Evolutionary conservation across 2,329 filamentous ascomycete genomes (phyloP), one percentile per base, ranked within the genome.

Genomic region (Sporothrix curviconia): DNA sequence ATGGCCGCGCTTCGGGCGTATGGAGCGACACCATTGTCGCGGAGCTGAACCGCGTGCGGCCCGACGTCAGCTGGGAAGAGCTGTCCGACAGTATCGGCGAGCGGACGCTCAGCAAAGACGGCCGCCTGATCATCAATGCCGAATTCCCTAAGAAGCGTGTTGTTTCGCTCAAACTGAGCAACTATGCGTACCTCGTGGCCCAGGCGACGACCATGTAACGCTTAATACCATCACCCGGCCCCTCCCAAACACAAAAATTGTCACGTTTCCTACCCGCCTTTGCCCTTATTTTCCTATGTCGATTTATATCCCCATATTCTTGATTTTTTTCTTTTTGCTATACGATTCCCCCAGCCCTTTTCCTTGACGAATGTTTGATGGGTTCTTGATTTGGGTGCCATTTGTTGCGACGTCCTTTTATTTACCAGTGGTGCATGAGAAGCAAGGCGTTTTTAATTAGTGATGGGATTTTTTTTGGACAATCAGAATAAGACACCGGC

Each of bases 21-120:
- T 91, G 87, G 87, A 90, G 83, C 66, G 81, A 86, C 8, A 68
- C 73, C 7, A 89, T 90, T 46, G 72, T 90, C 9, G 72, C 78
- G 24, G 78, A 82, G 58, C 77, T 91, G 55, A 74, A 76, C 32
- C 73, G 75, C 37, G 77, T 81, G 12, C 79, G 86, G 6, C 85
- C 86, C 0, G 69, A 73, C 1, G 78, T 79, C 3, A 71, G 73
- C 1, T 90, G 85, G 64, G 74, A 80, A 43, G 81, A 87, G 63
- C 75, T 89, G 56, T 76, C 79, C 12, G 84, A 89, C 55, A 82
- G 78, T 2, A 84, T 89, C 59, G 82, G 82, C 43, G 80, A 82
- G 61, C 74, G 83, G 9, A 74, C 76, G 14, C 78, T 80, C 62
- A 78, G 76, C 66, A 85, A 84, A 65, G 81, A 85, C 55, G 81